These are phyloP conservation scores for Cryoendolithus antarcticus DNA, from an alignment of 2,329 filamentous ascomycete genomes.

Conservation along the genomic window DNA sequence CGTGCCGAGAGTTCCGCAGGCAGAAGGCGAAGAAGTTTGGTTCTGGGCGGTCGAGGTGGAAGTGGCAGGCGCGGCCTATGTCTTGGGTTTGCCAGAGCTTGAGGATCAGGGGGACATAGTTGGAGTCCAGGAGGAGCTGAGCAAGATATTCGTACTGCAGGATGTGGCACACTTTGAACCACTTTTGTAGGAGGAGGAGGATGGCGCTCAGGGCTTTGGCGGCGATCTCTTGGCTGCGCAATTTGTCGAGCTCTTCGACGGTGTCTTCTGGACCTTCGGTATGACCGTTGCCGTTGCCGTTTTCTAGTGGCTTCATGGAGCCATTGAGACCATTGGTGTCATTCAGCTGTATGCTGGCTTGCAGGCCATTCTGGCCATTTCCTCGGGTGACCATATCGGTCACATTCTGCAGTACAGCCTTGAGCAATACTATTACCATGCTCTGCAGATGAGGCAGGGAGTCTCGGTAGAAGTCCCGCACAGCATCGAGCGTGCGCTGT, in stretches of 20 bases:
- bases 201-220: slow-evolving; percentile 87
- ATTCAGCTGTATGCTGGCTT: slow-evolving; percentile 34
- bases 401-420: slow-evolving; percentile 76
- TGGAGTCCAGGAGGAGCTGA: slow-evolving; percentile 84
- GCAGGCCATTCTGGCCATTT: slow-evolving; percentile 35
- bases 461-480: slow-evolving; percentile 71
- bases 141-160: slow-evolving; percentile 94
- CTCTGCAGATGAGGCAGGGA: slow-evolving; percentile 82
- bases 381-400: slow-evolving; percentile 62
- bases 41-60: slow-evolving; percentile 69
- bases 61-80: slow-evolving; percentile 78
- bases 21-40: slow-evolving; percentile 90
- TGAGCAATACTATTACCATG: slow-evolving; percentile 81
- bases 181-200: slow-evolving; percentile 79
- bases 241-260: slow-evolving; percentile 66
- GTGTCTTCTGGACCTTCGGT: slow-evolving; percentile 17
- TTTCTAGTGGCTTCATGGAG: slow-evolving; percentile 26
- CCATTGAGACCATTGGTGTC: slow-evolving; percentile 18
- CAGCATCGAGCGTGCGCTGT: slow-evolving; percentile 30
- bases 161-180: slow-evolving; percentile 90
- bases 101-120: slow-evolving; percentile 82
- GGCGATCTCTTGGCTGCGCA: slow-evolving; percentile 73
- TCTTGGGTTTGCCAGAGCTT: slow-evolving; percentile 94
- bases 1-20: slow-evolving; percentile 57
- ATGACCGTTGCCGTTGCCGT: slow-evolving; percentile 17